A percentile compares a stretch with the other conserved stretches of the same genome.
phyloP scores from a whole-genome alignment of 2,329 filamentous ascomycete species.

The Colletotrichum tofieldiae region DNA sequence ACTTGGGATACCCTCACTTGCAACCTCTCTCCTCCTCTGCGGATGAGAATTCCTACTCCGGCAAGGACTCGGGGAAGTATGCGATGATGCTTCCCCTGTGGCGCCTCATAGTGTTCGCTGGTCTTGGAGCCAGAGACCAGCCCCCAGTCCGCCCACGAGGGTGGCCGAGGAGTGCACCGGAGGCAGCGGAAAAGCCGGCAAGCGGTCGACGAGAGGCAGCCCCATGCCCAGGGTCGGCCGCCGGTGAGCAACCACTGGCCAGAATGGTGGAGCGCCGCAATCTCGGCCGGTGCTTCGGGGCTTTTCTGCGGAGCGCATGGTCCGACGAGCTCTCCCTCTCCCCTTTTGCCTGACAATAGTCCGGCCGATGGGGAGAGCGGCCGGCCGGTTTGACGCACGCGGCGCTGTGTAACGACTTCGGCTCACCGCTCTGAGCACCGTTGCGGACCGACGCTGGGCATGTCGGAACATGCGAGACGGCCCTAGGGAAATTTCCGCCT shows the following conservation, averaged over 20 bases:
- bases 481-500: not conserved
- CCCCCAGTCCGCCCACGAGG: too few relatives aligned
- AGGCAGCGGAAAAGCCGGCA: not conserved
- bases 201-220: not conserved
- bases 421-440: not conserved
- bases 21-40: not conserved
- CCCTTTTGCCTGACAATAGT: not conserved
- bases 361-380: not conserved
- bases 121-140: too few relatives aligned
- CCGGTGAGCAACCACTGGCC: not conserved
- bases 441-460: not conserved
- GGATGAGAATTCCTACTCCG: not conserved
- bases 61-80: not conserved
- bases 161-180: not conserved
- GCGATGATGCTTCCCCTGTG: not conserved
- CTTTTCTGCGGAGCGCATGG: not conserved
- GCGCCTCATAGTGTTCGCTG: too few relatives aligned
- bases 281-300: not conserved
- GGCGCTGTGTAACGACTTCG: conserved; percentile 20
- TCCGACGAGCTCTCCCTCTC: not conserved
- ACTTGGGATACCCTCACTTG: not conserved
- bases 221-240: not conserved
- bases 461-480: not conserved
- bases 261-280: not conserved
- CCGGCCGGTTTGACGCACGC: not conserved